Evolutionary conservation across 176 grass and related monocot genomes (phyloP).

Genomic region (Paspalum notatum): DNA sequence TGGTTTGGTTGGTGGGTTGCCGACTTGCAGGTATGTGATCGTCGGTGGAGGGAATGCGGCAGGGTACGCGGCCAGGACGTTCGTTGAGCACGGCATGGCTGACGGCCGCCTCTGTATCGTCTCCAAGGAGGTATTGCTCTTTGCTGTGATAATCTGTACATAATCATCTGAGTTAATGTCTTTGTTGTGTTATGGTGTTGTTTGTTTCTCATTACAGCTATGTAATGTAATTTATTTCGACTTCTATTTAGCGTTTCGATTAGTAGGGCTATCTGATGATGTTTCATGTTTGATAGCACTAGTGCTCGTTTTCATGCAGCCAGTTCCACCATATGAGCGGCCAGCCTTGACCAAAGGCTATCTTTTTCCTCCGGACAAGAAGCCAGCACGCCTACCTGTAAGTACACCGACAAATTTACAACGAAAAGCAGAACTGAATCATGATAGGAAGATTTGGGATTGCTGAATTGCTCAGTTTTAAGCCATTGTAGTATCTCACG

Average conservation of each 20-base stretch:
- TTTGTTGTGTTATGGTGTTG: background rate
- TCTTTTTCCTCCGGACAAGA: slow-evolving; percentile 88
- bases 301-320: slow-evolving; percentile 48
- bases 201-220: background rate
- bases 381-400: slow-evolving; percentile 90
- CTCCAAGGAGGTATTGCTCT: slow-evolving; percentile 78
- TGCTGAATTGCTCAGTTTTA: background rate
- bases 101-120: slow-evolving; percentile 87
- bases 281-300: slow-evolving; percentile 18
- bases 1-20: background rate
- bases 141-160: background rate
- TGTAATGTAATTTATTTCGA: background rate
- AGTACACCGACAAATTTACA: slow-evolving; percentile 31
- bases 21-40: slow-evolving; percentile 74
- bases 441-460: background rate
- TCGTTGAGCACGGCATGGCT: slow-evolving; percentile 89
- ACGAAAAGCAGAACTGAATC: background rate
- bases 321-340: slow-evolving; percentile 80
- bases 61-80: slow-evolving; percentile 81
- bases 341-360: slow-evolving; percentile 95
- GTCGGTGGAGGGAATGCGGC: slow-evolving; percentile 92
- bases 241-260: background rate
- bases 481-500: background rate
- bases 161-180: background rate
- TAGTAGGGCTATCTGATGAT: slow-evolving; percentile 14